Conservation (phyloP, 2,329 filamentous ascomycete genomes). For the Penicillium paneum region DNA sequence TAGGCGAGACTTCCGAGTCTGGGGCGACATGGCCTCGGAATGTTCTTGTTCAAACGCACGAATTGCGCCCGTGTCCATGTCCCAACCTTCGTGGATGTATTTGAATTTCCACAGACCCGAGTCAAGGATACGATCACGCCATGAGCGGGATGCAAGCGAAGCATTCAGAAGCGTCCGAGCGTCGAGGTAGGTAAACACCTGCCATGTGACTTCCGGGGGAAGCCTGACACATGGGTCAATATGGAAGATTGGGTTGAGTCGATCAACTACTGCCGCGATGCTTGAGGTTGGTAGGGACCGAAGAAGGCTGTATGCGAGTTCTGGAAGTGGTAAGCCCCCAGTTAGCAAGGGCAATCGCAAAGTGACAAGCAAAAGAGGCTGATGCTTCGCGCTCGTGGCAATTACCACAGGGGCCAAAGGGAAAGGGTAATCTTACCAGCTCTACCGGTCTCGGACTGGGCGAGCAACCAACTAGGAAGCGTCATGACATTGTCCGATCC, state of each 20-base stretch:
- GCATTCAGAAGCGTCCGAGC: slow-evolving; percentile 75
- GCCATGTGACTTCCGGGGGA: slow-evolving; percentile 84
- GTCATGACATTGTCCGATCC: slow-evolving; percentile 39
- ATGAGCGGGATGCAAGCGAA: slow-evolving; percentile 73
- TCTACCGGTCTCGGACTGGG: slow-evolving; percentile 53
- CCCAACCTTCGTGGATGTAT: slow-evolving; percentile 85
- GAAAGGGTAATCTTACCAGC: slow-evolving; percentile 47
- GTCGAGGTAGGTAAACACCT: slow-evolving; percentile 83
- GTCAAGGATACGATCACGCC: slow-evolving; percentile 79
- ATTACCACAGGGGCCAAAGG: neutral
- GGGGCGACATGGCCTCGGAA: slow-evolving; percentile 35
- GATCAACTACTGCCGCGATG: slow-evolving; percentile 75
- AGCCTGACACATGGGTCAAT: slow-evolving; percentile 87
- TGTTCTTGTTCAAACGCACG: slow-evolving; percentile 60
- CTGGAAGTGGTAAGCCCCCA: slow-evolving; percentile 46
- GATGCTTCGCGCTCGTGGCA: neutral
- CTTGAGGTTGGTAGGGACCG: slow-evolving; percentile 74
- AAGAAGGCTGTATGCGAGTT: slow-evolving; percentile 75
- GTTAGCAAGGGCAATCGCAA: slow-evolving; percentile 17
- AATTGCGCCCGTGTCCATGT: slow-evolving; percentile 65
- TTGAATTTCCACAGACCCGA: slow-evolving; percentile 80
- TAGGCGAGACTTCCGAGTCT: slow-evolving; percentile 47
- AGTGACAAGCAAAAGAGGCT: neutral
- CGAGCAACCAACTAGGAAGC: slow-evolving; percentile 55
- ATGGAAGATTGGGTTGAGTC: slow-evolving; percentile 77